phyloP scores from a whole-genome alignment of 345 rosid genomes.

The Pistacia vera region DNA sequence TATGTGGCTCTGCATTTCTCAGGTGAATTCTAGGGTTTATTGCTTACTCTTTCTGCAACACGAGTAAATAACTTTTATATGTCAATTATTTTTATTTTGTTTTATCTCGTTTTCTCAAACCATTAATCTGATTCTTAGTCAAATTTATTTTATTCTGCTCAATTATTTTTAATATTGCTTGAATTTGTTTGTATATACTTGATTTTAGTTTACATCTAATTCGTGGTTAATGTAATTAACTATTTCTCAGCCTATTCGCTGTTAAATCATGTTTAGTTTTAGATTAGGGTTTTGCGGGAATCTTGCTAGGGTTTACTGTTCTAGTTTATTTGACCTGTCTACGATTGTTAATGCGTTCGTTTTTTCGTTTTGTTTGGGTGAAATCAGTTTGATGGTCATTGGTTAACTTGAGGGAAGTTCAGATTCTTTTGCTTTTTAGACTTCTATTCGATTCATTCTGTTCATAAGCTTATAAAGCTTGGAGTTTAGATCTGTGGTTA shows the following conservation, averaged over 20 bases:
- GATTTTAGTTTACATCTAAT: background rate
- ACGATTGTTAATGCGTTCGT: too few relatives aligned
- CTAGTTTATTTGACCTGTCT: background rate
- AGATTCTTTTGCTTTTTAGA: too few relatives aligned
- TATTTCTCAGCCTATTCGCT: background rate
- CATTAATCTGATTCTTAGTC: background rate
- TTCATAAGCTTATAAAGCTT: too few relatives aligned
- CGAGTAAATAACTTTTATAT: background rate
- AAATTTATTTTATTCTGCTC: background rate
- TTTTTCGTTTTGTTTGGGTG: background rate
- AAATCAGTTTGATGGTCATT: background rate
- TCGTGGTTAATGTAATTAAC: background rate
- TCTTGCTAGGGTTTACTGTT: conserved; percentile 28
- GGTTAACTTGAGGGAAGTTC: background rate
- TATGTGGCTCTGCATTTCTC: conserved; percentile 37
- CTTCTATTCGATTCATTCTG: too few relatives aligned
- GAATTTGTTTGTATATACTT: background rate
- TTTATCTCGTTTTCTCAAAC: background rate
- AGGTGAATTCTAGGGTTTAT: conserved; percentile 39
- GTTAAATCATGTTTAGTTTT: background rate
- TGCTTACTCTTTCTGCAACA: too few relatives aligned
- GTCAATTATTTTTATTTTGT: background rate
- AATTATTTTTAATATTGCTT: background rate
- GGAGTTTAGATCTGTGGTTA: too few relatives aligned
- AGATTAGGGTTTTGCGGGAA: conserved; percentile 16